Conservation (phyloP, 345 rosid species). For the Noccaea caerulescens region DNA sequence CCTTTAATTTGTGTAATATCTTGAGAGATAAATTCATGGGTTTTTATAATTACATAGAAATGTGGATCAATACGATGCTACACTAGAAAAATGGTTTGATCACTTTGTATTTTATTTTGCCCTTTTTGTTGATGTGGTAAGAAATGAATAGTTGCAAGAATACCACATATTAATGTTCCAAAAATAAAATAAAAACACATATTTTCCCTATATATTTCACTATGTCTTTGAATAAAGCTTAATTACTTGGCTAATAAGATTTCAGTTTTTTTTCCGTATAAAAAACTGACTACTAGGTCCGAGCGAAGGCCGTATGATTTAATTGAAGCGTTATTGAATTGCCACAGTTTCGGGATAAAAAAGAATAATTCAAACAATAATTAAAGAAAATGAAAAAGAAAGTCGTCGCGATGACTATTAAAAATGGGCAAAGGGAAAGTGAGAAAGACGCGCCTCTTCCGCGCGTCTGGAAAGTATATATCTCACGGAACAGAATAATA, state of each 20-base stretch:
- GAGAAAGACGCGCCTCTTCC: not conserved
- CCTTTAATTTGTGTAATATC: too few species aligned
- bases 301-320: too few species aligned
- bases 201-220: too few species aligned
- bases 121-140: not conserved
- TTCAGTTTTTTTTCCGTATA: too few species aligned
- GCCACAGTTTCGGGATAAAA: too few species aligned
- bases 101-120: not conserved
- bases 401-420: not conserved
- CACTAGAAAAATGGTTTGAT: not conserved
- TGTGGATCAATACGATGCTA: too few species aligned
- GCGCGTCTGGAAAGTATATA: conserved; percentile 14
- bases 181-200: too few species aligned
- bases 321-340: too few species aligned
- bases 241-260: too few species aligned
- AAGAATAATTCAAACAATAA: not conserved
- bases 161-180: not conserved
- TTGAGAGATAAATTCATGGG: conserved; percentile 13
- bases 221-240: too few species aligned
- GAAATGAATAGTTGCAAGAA: not conserved
- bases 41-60: not conserved
- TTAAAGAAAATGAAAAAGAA: not conserved
- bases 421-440: conserved; percentile 4
- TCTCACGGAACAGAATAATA: not conserved
- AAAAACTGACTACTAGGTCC: too few species aligned